Evolutionary conservation across 2,329 filamentous ascomycete species (phyloP).

Genomic region (Blastomyces percursus): DNA sequence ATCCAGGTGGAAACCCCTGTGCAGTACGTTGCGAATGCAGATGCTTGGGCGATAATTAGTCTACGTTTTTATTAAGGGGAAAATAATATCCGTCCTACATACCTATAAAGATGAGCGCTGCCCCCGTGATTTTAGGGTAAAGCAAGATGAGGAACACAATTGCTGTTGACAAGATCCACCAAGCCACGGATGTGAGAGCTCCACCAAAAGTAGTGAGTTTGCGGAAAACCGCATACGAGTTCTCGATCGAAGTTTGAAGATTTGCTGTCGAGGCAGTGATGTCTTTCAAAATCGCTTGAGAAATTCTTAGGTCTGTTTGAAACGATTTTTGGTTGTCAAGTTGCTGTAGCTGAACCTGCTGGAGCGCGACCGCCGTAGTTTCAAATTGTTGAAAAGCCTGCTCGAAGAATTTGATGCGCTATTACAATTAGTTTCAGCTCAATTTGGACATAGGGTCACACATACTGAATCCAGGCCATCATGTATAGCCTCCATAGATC

Average conservation of each 20-base stretch:
- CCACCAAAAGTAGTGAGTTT: constrained; percentile 12
- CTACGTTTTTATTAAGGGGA: no score
- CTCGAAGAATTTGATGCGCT: constrained; percentile 30
- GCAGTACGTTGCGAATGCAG: not conserved
- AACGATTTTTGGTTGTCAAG: constrained; percentile 20
- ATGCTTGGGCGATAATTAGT: not conserved
- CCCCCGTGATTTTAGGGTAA: constrained; percentile 4
- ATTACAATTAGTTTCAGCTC: not conserved
- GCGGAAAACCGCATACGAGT: constrained; percentile 14
- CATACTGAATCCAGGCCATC: constrained; percentile 25
- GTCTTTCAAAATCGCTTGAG: constrained; percentile 16
- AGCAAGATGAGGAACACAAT: constrained; percentile 8
- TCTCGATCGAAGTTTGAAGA: constrained; percentile 16
- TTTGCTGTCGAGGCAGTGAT: constrained; percentile 16
- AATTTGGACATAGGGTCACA: not conserved
- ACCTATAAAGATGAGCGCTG: not conserved
- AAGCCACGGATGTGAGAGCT: constrained; percentile 6
- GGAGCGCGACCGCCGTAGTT: constrained; percentile 23
- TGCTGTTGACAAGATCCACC: constrained; percentile 9
- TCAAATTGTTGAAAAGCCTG: constrained; percentile 25
- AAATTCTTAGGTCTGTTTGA: constrained; percentile 15
- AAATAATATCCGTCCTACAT: not conserved
- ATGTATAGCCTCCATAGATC: constrained; percentile 20
- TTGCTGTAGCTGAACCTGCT: constrained; percentile 26
- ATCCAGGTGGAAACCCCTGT: not conserved